phyloP scores from a whole-genome alignment of 371 early-diverging fungal genomes.

The Phascolomyces articulosus region DNA sequence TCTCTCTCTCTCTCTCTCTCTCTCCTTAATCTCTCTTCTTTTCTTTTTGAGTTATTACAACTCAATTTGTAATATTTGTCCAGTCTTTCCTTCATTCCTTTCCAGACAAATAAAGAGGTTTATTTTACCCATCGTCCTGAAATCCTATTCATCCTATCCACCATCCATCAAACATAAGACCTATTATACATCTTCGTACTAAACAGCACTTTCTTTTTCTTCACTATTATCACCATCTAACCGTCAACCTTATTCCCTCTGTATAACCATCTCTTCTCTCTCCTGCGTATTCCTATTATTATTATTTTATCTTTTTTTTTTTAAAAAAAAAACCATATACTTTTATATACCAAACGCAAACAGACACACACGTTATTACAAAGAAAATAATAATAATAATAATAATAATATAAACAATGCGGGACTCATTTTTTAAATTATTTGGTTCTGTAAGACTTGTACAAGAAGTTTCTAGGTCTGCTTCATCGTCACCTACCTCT shows the following conservation, averaged over 20 bases:
- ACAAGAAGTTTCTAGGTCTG: conserved; percentile 51
- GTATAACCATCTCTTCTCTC: background rate
- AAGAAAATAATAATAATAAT: background rate
- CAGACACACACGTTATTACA: too few species aligned
- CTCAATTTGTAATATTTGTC: too few species aligned
- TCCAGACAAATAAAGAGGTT: conserved; percentile 9
- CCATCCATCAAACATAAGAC: too few species aligned
- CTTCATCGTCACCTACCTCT: conserved; percentile 10
- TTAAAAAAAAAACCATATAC: too few species aligned
- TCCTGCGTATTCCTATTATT: background rate
- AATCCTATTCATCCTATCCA: background rate
- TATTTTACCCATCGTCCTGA: background rate
- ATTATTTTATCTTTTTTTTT: too few species aligned
- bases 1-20: conserved; percentile 10
- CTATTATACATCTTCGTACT: background rate
- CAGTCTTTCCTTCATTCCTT: conserved; percentile 15
- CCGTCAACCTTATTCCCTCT: background rate
- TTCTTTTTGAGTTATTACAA: conserved; percentile 10
- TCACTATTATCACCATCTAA: background rate
- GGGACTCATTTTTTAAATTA: conserved; percentile 41
- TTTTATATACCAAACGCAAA: too few species aligned
- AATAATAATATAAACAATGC: conserved; percentile 8
- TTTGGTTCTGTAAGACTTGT: conserved; percentile 51
- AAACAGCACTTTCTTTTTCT: too few species aligned
- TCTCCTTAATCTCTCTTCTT: conserved; percentile 4